Percentiles rank a stretch among this genome's conserved stretches.
phyloP scores from a whole-genome alignment of 1,284 basidiomycete genomes.

The Leccinum variabile region DNA sequence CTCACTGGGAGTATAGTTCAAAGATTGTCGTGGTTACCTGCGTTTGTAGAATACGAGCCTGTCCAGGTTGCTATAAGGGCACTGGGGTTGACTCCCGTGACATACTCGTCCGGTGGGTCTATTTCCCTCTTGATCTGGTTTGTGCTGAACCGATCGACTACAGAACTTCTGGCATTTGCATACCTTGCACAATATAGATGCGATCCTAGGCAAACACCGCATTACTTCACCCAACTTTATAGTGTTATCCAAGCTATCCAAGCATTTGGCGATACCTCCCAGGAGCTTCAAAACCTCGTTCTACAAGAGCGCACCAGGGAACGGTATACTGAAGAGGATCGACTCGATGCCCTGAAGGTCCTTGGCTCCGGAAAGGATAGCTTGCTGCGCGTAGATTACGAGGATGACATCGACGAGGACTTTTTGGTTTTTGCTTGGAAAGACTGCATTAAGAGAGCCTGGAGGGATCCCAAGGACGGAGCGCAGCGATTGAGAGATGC shows the following conservation, averaged over 20 bases:
- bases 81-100: slow-evolving; percentile 63
- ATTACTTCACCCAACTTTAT: slow-evolving; percentile 61
- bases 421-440: slow-evolving; percentile 71
- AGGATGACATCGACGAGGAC: slow-evolving; percentile 63
- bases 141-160: slow-evolving; percentile 5
- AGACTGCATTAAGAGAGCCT: slow-evolving; percentile 59
- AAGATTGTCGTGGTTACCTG: slow-evolving; percentile 46
- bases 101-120: slow-evolving; percentile 59
- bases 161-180: slow-evolving; percentile 71
- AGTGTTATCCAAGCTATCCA: slow-evolving; percentile 51
- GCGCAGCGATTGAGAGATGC: slow-evolving; percentile 47
- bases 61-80: slow-evolving; percentile 43
- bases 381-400: slow-evolving; percentile 60
- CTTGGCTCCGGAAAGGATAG: slow-evolving; percentile 70
- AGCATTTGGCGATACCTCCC: slow-evolving; percentile 41
- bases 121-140: neutral
- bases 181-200: slow-evolving; percentile 79
- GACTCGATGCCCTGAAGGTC: slow-evolving; percentile 42
- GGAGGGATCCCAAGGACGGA: slow-evolving; percentile 51
- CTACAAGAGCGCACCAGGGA: slow-evolving; percentile 60
- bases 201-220: slow-evolving; percentile 59
- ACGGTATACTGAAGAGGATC: slow-evolving; percentile 61
- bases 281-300: slow-evolving; percentile 55
- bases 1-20: slow-evolving; percentile 43
- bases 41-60: slow-evolving; percentile 40